Evolutionary conservation across 1,284 basidiomycete species (phyloP).

Genomic region (Sparassis latifolia): DNA sequence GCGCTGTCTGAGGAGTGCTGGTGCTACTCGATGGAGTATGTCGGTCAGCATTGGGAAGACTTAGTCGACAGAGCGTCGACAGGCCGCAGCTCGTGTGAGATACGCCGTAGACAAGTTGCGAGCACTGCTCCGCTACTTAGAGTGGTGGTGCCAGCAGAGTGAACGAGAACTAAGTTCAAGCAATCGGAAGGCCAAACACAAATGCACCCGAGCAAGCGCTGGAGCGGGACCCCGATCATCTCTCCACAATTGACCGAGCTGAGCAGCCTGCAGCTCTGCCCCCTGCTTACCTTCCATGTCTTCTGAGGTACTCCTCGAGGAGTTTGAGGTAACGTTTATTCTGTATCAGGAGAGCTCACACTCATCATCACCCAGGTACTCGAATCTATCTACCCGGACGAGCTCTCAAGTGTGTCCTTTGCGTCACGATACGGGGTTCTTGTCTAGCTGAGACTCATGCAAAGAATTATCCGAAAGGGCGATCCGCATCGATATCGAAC

Average conservation of each 20-base stretch:
- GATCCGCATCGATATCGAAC: slow-evolving; percentile 83
- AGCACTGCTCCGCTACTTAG: too few relatives aligned
- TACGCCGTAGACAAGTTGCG: too few relatives aligned
- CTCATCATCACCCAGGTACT: slow-evolving; percentile 57
- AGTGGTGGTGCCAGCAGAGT: too few relatives aligned
- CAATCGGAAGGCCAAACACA: not conserved
- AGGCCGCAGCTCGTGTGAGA: too few relatives aligned
- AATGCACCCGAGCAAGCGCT: not conserved
- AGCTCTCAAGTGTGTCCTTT: slow-evolving; percentile 77
- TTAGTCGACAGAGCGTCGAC: too few relatives aligned
- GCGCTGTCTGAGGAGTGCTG: not conserved
- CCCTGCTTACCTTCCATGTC: slow-evolving; percentile 35
- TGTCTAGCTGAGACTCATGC: slow-evolving; percentile 41
- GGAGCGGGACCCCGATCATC: slow-evolving; percentile 12
- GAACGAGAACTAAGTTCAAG: too few relatives aligned
- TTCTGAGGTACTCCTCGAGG: slow-evolving; percentile 64
- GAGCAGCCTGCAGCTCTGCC: not conserved
- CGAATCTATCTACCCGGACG: slow-evolving; percentile 93
- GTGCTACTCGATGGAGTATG: not conserved
- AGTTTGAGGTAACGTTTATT: slow-evolving; percentile 69
- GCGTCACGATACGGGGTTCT: slow-evolving; percentile 14
- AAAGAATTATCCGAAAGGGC: slow-evolving; percentile 82
- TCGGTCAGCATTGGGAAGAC: not conserved
- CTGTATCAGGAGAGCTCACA: slow-evolving; percentile 5
- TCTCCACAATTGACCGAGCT: not conserved